Evolutionary conservation across 2,329 filamentous ascomycete species (phyloP).

Genomic region (Sclerotiophoma versabilis): DNA sequence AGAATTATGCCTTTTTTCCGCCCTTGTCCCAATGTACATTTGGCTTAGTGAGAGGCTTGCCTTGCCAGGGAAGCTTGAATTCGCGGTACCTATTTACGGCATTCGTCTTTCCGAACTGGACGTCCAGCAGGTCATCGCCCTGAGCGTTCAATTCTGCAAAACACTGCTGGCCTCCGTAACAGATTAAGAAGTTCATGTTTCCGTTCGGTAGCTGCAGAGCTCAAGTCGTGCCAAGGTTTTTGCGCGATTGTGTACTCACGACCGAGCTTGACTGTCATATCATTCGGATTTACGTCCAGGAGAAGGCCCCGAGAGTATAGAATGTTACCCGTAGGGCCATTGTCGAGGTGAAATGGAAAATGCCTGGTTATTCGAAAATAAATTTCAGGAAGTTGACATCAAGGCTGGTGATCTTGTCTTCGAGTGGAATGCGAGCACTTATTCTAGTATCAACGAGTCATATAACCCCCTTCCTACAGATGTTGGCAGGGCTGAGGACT

Average conservation of each 20-base stretch:
- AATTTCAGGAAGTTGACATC: conserved; percentile 56
- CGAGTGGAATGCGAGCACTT: conserved; percentile 50
- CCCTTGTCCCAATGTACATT: conserved; percentile 23
- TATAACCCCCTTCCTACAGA: conserved; percentile 29
- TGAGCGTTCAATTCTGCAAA: conserved; percentile 56
- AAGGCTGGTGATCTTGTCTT: conserved; percentile 51
- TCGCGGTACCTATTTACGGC: conserved; percentile 49
- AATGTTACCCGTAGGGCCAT: conserved; percentile 33
- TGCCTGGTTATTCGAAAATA: conserved; percentile 54
- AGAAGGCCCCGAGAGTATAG: conserved; percentile 31
- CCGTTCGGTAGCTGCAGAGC: not conserved
- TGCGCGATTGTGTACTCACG: not conserved
- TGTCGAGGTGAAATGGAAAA: conserved; percentile 49
- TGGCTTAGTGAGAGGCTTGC: conserved; percentile 25
- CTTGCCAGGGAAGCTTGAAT: conserved; percentile 37
- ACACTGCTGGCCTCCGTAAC: conserved; percentile 16
- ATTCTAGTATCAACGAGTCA: conserved; percentile 40
- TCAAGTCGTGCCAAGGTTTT: not conserved
- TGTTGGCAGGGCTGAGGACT: conserved; percentile 35
- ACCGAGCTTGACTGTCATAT: not conserved
- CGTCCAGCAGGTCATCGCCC: conserved; percentile 52
- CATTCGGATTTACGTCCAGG: not conserved
- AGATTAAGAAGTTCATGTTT: not conserved
- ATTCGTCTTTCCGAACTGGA: conserved; percentile 49
- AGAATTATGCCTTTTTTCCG: conserved; percentile 25